Base-by-base conservation (phyloP, 345 rosid species). In the Moringa oleifera region DNA sequence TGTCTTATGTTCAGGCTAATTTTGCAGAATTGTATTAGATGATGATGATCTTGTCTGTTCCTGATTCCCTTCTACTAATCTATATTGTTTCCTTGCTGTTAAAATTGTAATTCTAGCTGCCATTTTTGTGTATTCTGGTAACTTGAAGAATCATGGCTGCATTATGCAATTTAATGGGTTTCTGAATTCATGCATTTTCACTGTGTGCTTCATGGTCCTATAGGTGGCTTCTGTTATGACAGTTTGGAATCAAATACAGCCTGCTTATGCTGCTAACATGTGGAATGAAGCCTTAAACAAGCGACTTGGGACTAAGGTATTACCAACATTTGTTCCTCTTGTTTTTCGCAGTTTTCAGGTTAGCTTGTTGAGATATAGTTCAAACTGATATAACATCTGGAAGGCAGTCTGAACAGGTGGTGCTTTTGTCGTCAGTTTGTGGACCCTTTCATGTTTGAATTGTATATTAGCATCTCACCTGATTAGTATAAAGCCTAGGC, bases 221-320 rank as follows among this genome's bases (percentile, higher is more conserved):
- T 79, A 90, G 97, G 96, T 94, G 59, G 99, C 99, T 74, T 94
- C 99, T 66, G 85, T 85, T 59, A 88, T 90, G 99, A 83, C 95
- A 13, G 91, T 94, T 60, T 94, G 99, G 97, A 88, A 76, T 74
- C 81, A 88, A 56, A 76, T 88, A 19, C 96, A 94, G 74, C 99
- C 99, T 68, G 85, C 73, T 51, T 90, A 88, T 82, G 96, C 99
- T 63, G 92, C 95, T 52, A 88, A 90, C 71, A 73, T 90, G 80
- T 88, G 96, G 99, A 90, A 86, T 62, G 99, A 94, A 79, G 99
- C 96, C 45, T 72, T 90, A 72, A 94, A 94, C 78, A 88, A 79
- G 78, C 82, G 97, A 59, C 97, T 94, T 25, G 97, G 99, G 67
- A 94, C 96, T 52, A 36, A 88, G 86, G 99, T 90, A 78, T 49